Evolutionary conservation across 2,329 filamentous ascomycete genomes (phyloP), one percentile per base, ranked within the genome.

Genomic region (Arthroderma sp.): DNA sequence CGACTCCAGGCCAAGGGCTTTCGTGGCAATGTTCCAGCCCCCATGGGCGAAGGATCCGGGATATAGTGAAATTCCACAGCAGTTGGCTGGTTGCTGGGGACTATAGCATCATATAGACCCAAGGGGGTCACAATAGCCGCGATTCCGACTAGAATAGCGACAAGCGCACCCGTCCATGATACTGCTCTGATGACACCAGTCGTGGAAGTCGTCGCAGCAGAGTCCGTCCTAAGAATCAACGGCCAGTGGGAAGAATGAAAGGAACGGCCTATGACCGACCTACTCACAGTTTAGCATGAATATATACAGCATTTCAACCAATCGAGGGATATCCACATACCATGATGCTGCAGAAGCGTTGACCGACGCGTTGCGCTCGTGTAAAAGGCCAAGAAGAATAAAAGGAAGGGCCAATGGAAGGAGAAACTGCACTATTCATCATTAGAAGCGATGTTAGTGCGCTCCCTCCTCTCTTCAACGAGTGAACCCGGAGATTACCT

Each of bases 101-200:
- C 54, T 29, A 69, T 49, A 3, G 56, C 52, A 5, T 71, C 62
- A 38, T 65, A 64, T 0, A 72, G 55, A 1, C 69, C 69, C 4
- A 72, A 53, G 0, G 69, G 69, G 0, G 68, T 71, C 2, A 71
- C 55, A 3, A 72, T 58, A 22, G 66, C 61, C 1, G 69, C 59
- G 9, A 71, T 46, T 0, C 63, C 57, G 3, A 65, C 54, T 4
- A 69, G 39, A 7, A 61, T 11, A 1, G 60, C 42, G 1, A 61
- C 43, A 6, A 63, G 39, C 0, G 62, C 49, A n/a, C 47, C 51
- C 34, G 57, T 32, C 50, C 50, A 58, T 4, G 50, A 54, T 4
- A 57, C 41, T 10, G 60, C 27, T 5, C 47, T 46, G 34, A 61
- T 58, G 8, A 67, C 62, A 1, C 61, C 59, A 6, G 47, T 46